Evolutionary conservation across 2,329 filamentous ascomycete species (phyloP), one percentile per base, ranked within the genome.

Genomic region (Epichloe amarillans): DNA sequence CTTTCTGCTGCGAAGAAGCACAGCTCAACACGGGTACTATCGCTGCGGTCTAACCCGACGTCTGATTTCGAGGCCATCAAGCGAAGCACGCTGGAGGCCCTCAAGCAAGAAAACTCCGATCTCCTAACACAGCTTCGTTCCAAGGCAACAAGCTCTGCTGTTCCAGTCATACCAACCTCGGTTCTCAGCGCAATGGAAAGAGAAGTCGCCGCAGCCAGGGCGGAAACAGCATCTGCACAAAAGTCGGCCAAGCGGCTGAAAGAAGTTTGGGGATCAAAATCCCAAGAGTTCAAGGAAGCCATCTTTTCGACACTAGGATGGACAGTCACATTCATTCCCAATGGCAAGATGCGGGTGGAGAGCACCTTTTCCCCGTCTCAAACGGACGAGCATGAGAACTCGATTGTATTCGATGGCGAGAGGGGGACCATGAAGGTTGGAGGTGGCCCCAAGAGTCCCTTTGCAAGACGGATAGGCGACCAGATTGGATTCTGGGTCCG

Each of bases 391-490:
- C 80, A 88, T 64, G 82, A 84, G 65, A 83, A 84, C 58, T 81
- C 77, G 52, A 83, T 85, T 53, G 81, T 95, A 0, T 96, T 96
- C 65, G 89, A 95, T 66, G 89, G 89, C 48, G 89, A 96, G 69
- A 83, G 86, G 52, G 93, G 91, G 7, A 96, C 90, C 1, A 98
- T 98, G 93, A 98, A 98, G 75, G 86, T 98, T 52, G 87, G 84
- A 36, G 93, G 93, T 1, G 93, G 93, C 0, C 87, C 89, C 1
- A 79, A 86, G 62, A 94, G 88, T 62, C 76, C 81, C 12, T 98
- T 98, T 67, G 93, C 90, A 1, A 71, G 79, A 50, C 84, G 89
- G 66, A 95, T 98, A 55, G 79, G 79, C 56, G 85, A 88, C 61
- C 80, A 90, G 64, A 91, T 96, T 61, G 84, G 88, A 56, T 97